These are phyloP conservation scores for Torrubiella hemipterigena DNA, from an alignment of 2,329 filamentous ascomycete genomes.

Conservation along the genomic window DNA sequence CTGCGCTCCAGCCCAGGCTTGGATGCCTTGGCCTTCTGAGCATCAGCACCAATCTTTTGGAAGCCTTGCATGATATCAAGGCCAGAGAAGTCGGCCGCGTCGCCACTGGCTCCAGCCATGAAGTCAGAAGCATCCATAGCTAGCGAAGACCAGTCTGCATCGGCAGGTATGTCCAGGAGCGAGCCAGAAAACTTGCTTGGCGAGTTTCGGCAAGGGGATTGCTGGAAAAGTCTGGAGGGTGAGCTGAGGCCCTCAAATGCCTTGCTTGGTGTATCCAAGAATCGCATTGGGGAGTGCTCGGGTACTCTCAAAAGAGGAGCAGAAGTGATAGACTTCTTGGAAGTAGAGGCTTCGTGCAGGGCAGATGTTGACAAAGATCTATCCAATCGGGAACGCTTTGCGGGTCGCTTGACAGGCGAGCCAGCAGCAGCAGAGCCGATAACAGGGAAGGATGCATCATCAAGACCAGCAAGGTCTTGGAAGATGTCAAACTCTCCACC, in stretches of 20 bases:
- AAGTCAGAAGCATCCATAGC: constrained; percentile 27
- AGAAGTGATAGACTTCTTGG: constrained; percentile 37
- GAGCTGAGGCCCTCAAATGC: constrained; percentile 42
- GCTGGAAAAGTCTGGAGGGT: constrained; percentile 37
- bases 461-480: constrained; percentile 21
- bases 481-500: constrained; percentile 54
- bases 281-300: constrained; percentile 22
- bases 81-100: constrained; percentile 43
- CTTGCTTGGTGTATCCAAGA: constrained; percentile 46
- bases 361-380: constrained; percentile 51
- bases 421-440: constrained; percentile 39
- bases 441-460: constrained; percentile 19
- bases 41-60: constrained; percentile 54
- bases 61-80: constrained; percentile 68
- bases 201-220: constrained; percentile 26
- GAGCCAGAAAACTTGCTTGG: constrained; percentile 35
- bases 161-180: constrained; percentile 20
- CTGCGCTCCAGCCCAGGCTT: constrained; percentile 25
- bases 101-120: constrained; percentile 32
- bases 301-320: constrained; percentile 39
- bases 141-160: constrained; percentile 25
- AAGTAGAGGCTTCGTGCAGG: constrained; percentile 48
- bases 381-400: constrained; percentile 47
- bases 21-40: constrained; percentile 18
- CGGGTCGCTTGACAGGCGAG: constrained; percentile 55